phyloP scores from a whole-genome alignment of 768 basidiomycete species.

The Ramaria rubella region DNA sequence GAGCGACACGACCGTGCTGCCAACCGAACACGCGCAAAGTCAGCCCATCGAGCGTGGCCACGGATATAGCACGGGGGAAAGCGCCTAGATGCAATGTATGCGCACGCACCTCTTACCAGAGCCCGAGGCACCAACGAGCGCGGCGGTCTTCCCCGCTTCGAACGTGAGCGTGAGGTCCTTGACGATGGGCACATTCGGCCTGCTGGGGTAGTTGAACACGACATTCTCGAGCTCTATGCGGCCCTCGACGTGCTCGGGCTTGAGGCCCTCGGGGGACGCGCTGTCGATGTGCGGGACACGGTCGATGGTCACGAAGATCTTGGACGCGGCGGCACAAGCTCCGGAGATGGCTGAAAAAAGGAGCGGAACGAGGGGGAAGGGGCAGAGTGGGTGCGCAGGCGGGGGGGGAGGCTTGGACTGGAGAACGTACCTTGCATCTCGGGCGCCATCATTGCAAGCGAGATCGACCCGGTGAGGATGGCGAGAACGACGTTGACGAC shows the following conservation, averaged over 20 bases:
- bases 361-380: neutral
- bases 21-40: neutral
- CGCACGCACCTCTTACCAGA: slow-evolving; percentile 57
- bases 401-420: too few relatives aligned
- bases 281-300: slow-evolving; percentile 85
- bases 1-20: slow-evolving; percentile 57
- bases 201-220: slow-evolving; percentile 80
- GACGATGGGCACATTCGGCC: slow-evolving; percentile 70
- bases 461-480: slow-evolving; percentile 87
- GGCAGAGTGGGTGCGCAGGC: neutral
- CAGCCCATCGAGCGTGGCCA: too few relatives aligned
- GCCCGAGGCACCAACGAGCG: slow-evolving; percentile 73
- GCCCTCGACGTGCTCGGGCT: slow-evolving; percentile 62
- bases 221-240: slow-evolving; percentile 69
- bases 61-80: too few relatives aligned
- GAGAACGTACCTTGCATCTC: slow-evolving; percentile 74
- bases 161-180: slow-evolving; percentile 63
- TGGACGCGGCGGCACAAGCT: slow-evolving; percentile 79
- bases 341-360: slow-evolving; percentile 60
- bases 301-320: slow-evolving; percentile 82
- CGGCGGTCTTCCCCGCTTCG: slow-evolving; percentile 69
- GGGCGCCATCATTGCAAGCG: slow-evolving; percentile 75
- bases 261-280: slow-evolving; percentile 54
- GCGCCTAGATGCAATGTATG: too few relatives aligned
- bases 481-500: slow-evolving; percentile 83